Evolutionary conservation across 306 rosid genomes (phyloP), one percentile per base, ranked within the genome.

Genomic region (Fagus crenata): DNA sequence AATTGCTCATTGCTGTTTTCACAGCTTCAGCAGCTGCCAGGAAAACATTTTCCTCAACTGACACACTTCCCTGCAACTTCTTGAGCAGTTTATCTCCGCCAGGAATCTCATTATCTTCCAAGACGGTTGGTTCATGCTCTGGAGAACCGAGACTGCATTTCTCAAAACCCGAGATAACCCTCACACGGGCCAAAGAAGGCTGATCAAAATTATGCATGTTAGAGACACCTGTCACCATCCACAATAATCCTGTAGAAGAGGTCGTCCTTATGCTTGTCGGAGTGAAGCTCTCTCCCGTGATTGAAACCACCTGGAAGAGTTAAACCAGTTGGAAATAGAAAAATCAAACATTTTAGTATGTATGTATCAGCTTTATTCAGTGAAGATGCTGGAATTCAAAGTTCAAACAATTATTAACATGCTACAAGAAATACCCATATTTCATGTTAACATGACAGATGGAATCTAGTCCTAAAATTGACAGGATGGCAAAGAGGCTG

Each of bases 151-250:
- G 17, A 67, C 31, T 64, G 61, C 77, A 77, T 67, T 69, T 51
- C 59, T 74, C 85, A 40, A 87, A 73, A 70, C 88, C 89, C 33
- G 91, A 82, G 37, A 95, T 75, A 58, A 78, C 93, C 67, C 82
- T 85, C 37, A 95, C 89, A 28, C 93, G 89, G 72, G 91, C 87
- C 84, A 89, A 64, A 33, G 91, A 78, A 5, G 90, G 90, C 56
- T 68, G 31, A 28, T 78, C 77, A 54, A 67, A 73, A 78, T 84
- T 91, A 68, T 75, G 92, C 75, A 90, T 77, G 79, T 78, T 82
- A 69, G 97, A 92, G 75, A 89, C 90, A 82, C 97, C 99, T 0
- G 90, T 86, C 63, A 95, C 87, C 90, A 92, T 88, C 99, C 99
- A 92, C 84, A 95, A 81, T 32, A 82, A 65, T 73, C 92, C 84